Evolutionary conservation across 257 asterid species (phyloP), one percentile per base, ranked within the genome.

Genomic region (Solanum raphanifolium): DNA sequence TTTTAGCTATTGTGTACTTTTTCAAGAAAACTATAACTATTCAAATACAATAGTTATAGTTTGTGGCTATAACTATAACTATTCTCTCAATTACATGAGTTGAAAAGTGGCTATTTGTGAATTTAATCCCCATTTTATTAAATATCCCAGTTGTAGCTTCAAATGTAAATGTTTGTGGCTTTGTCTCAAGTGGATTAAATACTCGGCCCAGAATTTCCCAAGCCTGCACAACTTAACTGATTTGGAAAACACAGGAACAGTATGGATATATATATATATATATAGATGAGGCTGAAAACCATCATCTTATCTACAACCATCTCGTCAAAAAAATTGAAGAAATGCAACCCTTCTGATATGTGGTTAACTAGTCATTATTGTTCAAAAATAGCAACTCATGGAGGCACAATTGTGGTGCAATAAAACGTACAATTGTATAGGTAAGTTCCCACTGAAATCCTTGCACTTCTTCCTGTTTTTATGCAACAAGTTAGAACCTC

Each of bases 321-420:
- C 16, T 78, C 84, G 4, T 43, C 16, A 41, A 25, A 68, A 39
- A 9, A 6, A 5, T 13, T 20, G 0, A 79, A 78, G 62, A 78
- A 79, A 41, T 79, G 84, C 65, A 79, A 43, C 84, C 58, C 15
- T 79, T 29, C 15, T 81, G 11, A 48, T 27, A 46, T 27, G 29
- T 48, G 5, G 25, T 79, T 23, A 78, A 15, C 65, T 43, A 43
- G 36, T 78, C 15, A 27, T 72, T 41, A 10, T 43, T 79, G 85
- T 81, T 48, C 27, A n/a, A 76, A 3, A 38, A 31, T 29, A 29
- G 20, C 85, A 39, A 76, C 83, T 38, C 15, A 84, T 93, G 91
- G 91, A 82, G 65, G 89, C 86, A 79, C 86, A 88, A 52, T 39
- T 68, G 13, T 41, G 86, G 62, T 38, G 82, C 91, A 88, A 39